These are phyloP conservation scores for Pichia sp. DNA, from an alignment of 1,139 yeast species.

Conservation along the genomic window DNA sequence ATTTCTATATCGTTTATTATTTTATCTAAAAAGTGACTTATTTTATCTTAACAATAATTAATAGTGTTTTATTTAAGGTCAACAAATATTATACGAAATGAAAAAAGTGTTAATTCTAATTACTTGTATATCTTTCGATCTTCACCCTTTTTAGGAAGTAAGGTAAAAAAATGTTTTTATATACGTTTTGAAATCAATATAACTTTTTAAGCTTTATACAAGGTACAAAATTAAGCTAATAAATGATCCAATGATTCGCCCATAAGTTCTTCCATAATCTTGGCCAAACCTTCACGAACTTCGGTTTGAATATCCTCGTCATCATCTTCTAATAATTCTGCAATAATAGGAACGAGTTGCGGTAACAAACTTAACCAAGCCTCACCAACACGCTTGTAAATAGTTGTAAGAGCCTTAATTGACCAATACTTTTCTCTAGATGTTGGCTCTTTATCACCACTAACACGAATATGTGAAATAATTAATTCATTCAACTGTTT, in stretches of 20 bases:
- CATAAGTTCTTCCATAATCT: constrained; percentile 82
- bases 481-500: constrained; percentile 52
- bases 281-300: constrained; percentile 86
- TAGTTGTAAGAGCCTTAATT: constrained; percentile 65
- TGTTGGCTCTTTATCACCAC: constrained; percentile 35
- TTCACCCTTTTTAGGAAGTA: too few relatives aligned
- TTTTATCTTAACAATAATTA: too few relatives aligned
- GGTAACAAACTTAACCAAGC: constrained; percentile 90
- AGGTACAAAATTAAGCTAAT: constrained; percentile 7
- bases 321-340: constrained; percentile 91
- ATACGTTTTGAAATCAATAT: neutral
- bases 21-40: too few relatives aligned
- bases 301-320: constrained; percentile 89
- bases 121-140: too few relatives aligned
- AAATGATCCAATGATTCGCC: constrained; percentile 80
- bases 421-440: constrained; percentile 72
- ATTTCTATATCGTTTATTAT: neutral
- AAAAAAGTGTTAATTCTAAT: too few relatives aligned
- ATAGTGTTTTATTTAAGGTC: too few relatives aligned
- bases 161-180: too few relatives aligned
- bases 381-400: constrained; percentile 90
- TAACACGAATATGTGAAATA: constrained; percentile 45
- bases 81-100: too few relatives aligned
- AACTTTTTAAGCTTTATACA: neutral
- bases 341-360: constrained; percentile 89